phyloP scores from a whole-genome alignment of 2,329 filamentous ascomycete genomes.

The Incumbomyces delicatus region DNA sequence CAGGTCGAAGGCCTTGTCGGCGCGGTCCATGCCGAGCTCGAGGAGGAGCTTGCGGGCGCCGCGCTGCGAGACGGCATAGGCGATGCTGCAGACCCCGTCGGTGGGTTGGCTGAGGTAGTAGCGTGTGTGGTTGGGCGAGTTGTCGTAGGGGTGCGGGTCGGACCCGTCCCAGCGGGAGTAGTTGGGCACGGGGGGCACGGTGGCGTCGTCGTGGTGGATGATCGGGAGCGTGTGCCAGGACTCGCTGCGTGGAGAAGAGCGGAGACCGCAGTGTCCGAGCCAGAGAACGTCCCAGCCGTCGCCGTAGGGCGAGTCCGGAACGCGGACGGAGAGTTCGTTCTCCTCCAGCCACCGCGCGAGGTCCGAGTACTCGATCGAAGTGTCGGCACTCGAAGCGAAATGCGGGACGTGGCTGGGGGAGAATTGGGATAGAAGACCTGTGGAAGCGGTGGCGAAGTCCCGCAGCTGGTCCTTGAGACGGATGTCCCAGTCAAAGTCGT shows the following conservation, averaged over 20 bases:
- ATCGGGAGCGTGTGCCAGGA: background rate
- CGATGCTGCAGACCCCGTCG: constrained; percentile 13
- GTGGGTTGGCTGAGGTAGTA: constrained; percentile 8
- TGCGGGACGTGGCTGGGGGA: background rate
- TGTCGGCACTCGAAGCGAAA: too few species aligned
- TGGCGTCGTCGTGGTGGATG: constrained; percentile 21
- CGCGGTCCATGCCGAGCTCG: background rate
- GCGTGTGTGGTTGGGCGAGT: constrained; percentile 11
- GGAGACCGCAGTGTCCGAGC: constrained; percentile 28
- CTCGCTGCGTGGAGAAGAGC: background rate
- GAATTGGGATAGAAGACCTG: background rate
- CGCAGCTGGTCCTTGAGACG: constrained; percentile 39
- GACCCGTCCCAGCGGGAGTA: constrained; percentile 13
- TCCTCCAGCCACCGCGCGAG: background rate
- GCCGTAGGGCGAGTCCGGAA: constrained; percentile 26
- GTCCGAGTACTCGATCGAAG: background rate
- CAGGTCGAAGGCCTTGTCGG: constrained; percentile 1
- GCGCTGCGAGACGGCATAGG: constrained; percentile 16
- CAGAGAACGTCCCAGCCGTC: constrained; percentile 30
- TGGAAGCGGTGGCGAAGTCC: constrained; percentile 21
- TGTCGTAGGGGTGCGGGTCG: constrained; percentile 9
- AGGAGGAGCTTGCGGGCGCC: constrained; percentile 15
- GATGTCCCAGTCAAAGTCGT: constrained; percentile 49
- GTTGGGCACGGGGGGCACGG: constrained; percentile 21
- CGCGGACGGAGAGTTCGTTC: constrained; percentile 7